Conservation (phyloP, 305 asterid species). For the Solanum hybrid region DNA sequence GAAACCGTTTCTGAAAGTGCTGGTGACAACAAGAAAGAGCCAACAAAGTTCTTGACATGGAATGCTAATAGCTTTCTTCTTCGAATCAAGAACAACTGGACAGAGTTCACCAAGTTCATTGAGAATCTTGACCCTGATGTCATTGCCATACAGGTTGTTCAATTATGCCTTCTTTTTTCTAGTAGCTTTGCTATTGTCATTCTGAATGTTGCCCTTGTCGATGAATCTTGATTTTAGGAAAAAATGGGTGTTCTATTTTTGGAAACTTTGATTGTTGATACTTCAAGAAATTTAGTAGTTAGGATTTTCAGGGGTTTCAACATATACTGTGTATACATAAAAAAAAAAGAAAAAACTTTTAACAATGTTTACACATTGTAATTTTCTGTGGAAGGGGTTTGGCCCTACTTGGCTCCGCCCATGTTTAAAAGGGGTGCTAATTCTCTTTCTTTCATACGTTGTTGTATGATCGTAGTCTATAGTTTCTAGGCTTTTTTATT, state of each 20-base stretch:
- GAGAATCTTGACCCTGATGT: slow-evolving; percentile 72
- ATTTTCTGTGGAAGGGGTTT: not conserved
- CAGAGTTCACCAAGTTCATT: slow-evolving; percentile 59
- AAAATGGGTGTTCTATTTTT: not conserved
- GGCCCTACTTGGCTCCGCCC: not conserved
- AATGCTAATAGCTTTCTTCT: slow-evolving; percentile 83
- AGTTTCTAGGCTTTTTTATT: not conserved
- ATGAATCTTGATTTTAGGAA: not conserved
- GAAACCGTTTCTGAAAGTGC: slow-evolving; percentile 19
- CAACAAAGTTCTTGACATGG: slow-evolving; percentile 80
- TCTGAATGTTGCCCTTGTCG: not conserved
- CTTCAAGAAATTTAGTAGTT: not conserved
- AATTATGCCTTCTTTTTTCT: not conserved
- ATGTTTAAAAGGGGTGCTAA: not conserved
- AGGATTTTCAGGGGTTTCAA: not conserved
- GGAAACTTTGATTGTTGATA: not conserved
- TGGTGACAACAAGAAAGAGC: slow-evolving; percentile 37
- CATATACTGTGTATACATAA: not conserved
- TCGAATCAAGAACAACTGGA: slow-evolving; percentile 65
- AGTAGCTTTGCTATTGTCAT: not conserved
- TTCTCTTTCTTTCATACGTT: not conserved
- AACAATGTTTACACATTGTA: not conserved
- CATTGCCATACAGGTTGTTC: slow-evolving; percentile 71
- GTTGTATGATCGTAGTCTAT: not conserved
- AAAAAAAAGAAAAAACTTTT: not conserved